Evolutionary conservation across 2,329 filamentous ascomycete genomes (phyloP), one percentile per base, ranked within the genome.

Genomic region (Monosporascus ibericus): DNA sequence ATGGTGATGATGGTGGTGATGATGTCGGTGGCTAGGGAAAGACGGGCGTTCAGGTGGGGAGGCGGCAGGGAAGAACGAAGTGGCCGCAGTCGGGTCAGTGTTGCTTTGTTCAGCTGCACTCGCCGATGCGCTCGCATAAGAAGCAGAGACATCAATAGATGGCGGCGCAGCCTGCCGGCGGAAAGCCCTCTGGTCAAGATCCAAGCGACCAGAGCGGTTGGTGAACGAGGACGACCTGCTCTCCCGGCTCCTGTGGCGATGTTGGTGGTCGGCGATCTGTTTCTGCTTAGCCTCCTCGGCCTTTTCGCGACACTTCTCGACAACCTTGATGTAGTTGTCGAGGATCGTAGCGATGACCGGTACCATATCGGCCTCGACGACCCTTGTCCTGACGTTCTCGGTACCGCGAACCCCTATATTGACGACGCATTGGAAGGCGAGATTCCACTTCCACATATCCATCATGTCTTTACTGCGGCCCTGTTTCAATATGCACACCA

Each of bases 391-490:
- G 54, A 99, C 94, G 60, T 84, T 86, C 74, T 99, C 94, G 14
- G 94, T 96, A 55, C 94, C 94, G 61, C 94, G 84, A 55, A 99
- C 92, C 52, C 94, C 94, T 67, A 99, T 97, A 71, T 99, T 99
- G 68, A 99, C 94, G 59, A 97, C 92, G 70, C 94, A 99, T 72
- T 97, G 94, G 71, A 99, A 99, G 50, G 94, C 94, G 57, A 99
- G 80, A 67, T 96, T 99, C 94, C 94, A 99, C 74, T 97, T 97
- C 94, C 94, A 99, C 89, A 96, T 96, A 70, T 96, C 92, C 92
- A 97, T 96, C 85, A 96, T 87, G 70, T 99, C 92, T 72, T 92
- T 95, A 74, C 90, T 96, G 68, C 94, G 82, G 58, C 94, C 94
- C 72, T 96, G 90, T 73, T 99, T 99, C 70, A 99, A 82, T 67